Conservation (phyloP, 2,329 filamentous ascomycete genomes). For the Herpotrichia juniperi region DNA sequence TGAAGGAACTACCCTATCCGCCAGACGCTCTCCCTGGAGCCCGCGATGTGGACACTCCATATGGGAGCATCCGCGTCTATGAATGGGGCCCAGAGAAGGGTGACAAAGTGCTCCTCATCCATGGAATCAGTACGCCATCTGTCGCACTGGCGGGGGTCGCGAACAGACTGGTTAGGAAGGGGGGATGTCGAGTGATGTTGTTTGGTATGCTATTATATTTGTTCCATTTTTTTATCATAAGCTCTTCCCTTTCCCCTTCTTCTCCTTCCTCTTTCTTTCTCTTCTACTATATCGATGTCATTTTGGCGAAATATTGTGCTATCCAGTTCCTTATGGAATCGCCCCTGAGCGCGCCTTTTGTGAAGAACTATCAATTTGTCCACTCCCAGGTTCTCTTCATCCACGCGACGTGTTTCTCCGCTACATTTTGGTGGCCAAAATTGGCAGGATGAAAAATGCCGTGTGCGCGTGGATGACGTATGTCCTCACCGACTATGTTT, state of each 20-base stretch:
- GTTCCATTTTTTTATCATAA: background rate
- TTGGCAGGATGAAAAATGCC: too few relatives aligned
- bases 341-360: background rate
- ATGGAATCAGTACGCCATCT: slow-evolving; percentile 82
- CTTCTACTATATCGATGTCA: background rate
- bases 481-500: too few relatives aligned
- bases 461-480: too few relatives aligned
- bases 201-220: slow-evolving; percentile 58
- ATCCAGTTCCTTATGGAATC: background rate
- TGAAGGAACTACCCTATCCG: slow-evolving; percentile 62
- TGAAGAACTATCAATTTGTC: too few relatives aligned
- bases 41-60: slow-evolving; percentile 71
- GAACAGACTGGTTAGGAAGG: slow-evolving; percentile 63
- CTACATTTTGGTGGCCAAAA: too few relatives aligned
- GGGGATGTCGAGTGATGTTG: slow-evolving; percentile 72
- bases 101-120: slow-evolving; percentile 74
- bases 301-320: background rate
- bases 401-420: too few relatives aligned
- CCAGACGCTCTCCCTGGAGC: slow-evolving; percentile 72
- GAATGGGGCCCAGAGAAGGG: slow-evolving; percentile 80
- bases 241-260: background rate
- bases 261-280: background rate
- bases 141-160: slow-evolving; percentile 72
- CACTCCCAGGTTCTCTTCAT: too few relatives aligned
- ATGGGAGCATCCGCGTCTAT: slow-evolving; percentile 74